These are phyloP conservation scores for Ceratobasidium sp. DNA, from an alignment of 1,284 basidiomycete genomes.

Conservation along the genomic window DNA sequence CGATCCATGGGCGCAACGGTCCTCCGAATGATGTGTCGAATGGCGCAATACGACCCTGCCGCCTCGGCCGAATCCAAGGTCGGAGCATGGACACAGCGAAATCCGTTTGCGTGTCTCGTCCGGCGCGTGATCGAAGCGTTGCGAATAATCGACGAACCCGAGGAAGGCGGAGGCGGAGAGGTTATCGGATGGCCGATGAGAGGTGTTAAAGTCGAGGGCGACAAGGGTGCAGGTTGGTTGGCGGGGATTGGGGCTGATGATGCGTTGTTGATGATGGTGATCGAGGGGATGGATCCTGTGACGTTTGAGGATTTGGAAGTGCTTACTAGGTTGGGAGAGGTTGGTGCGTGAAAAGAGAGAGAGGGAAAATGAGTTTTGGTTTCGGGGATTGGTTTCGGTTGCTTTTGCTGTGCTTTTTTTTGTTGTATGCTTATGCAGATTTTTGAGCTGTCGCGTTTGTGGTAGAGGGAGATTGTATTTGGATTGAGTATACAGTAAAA, in stretches of 20 bases:
- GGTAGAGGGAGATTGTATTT: background rate
- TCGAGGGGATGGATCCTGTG: slow-evolving; percentile 74
- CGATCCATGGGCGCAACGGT: slow-evolving; percentile 59
- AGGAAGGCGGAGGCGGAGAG: slow-evolving; percentile 17
- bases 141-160: slow-evolving; percentile 82
- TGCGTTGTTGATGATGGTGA: slow-evolving; percentile 77
- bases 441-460: background rate
- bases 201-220: slow-evolving; percentile 45
- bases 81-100: slow-evolving; percentile 70
- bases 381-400: slow-evolving; percentile 28
- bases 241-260: slow-evolving; percentile 61
- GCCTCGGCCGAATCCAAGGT: slow-evolving; percentile 61
- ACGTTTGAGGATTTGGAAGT: slow-evolving; percentile 83
- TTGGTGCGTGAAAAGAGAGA: slow-evolving; percentile 71
- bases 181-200: slow-evolving; percentile 39
- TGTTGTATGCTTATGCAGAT: slow-evolving; percentile 35
- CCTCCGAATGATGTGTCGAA: slow-evolving; percentile 55
- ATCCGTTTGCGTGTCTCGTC: slow-evolving; percentile 70
- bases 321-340: slow-evolving; percentile 67
- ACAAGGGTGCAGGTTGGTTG: slow-evolving; percentile 45
- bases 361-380: slow-evolving; percentile 69
- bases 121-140: slow-evolving; percentile 86
- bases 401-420: slow-evolving; percentile 13
- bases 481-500: background rate
- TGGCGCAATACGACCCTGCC: slow-evolving; percentile 55